Conservation (phyloP, 2,329 filamentous ascomycete genomes). For the Alternaria angustiovoidea region DNA sequence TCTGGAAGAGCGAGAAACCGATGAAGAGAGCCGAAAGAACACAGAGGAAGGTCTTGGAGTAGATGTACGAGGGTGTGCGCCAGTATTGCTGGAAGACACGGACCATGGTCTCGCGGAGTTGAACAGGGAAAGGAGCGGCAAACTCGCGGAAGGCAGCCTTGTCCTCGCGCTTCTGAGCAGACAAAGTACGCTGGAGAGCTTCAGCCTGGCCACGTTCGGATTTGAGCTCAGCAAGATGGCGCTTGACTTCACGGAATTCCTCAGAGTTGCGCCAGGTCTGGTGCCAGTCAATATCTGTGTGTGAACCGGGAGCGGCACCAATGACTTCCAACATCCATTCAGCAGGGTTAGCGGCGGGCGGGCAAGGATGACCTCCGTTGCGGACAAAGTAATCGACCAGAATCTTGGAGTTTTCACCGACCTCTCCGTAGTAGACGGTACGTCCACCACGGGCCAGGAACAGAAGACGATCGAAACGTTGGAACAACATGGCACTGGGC, state of each 20-base stretch:
- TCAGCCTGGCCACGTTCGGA: constrained; percentile 47
- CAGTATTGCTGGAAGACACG: constrained; percentile 93
- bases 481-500: constrained; percentile 93
- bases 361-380: constrained; percentile 72
- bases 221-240: constrained; percentile 58
- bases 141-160: constrained; percentile 76
- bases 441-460: constrained; percentile 79
- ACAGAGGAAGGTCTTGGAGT: constrained; percentile 78
- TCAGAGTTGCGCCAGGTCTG: constrained; percentile 58
- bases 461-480: constrained; percentile 83
- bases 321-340: constrained; percentile 77
- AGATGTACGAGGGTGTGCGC: constrained; percentile 89
- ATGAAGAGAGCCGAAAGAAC: constrained; percentile 75
- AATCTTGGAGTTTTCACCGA: constrained; percentile 73
- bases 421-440: constrained; percentile 83
- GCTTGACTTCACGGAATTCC: constrained; percentile 56
- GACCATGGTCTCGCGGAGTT: constrained; percentile 71
- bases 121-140: constrained; percentile 74
- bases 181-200: constrained; percentile 49
- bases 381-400: constrained; percentile 80
- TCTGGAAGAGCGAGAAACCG: constrained; percentile 80
- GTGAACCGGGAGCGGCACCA: constrained; percentile 60
- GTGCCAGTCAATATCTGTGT: constrained; percentile 61
- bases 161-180: constrained; percentile 54
- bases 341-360: constrained; percentile 75